Conservation (phyloP, 1,284 basidiomycete species). For the Fomitopsis schrenkii region DNA sequence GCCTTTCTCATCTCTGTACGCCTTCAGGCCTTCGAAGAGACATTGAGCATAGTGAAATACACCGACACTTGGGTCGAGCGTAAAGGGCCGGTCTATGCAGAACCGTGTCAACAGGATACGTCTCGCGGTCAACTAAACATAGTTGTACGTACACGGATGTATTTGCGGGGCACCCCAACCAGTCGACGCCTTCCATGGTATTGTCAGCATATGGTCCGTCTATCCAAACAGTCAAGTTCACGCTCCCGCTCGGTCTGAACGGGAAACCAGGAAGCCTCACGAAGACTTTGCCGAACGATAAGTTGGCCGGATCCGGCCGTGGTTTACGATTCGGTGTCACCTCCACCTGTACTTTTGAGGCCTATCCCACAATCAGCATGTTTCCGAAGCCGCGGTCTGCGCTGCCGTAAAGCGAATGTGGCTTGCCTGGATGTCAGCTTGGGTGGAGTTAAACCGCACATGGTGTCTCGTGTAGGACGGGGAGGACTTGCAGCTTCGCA, state of each 20-base stretch:
- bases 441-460: slow-evolving; percentile 18
- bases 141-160: slow-evolving; percentile 63
- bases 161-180: slow-evolving; percentile 89
- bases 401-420: too few species aligned
- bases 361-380: slow-evolving; percentile 28
- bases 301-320: slow-evolving; percentile 46
- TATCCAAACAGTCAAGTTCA: slow-evolving; percentile 19
- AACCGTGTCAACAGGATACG: background rate
- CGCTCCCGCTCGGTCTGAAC: background rate
- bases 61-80: slow-evolving; percentile 79
- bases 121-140: background rate
- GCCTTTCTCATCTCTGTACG: slow-evolving; percentile 80
- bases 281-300: slow-evolving; percentile 70
- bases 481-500: background rate
- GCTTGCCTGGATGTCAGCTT: slow-evolving; percentile 28
- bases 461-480: background rate
- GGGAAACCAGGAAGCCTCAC: slow-evolving; percentile 34
- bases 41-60: slow-evolving; percentile 94
- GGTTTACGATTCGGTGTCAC: slow-evolving; percentile 46
- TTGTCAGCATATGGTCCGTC: slow-evolving; percentile 93
- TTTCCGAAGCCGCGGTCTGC: background rate
- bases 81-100: slow-evolving; percentile 35
- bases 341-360: slow-evolving; percentile 44
- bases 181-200: slow-evolving; percentile 69
- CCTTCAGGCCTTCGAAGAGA: slow-evolving; percentile 96